phyloP scores from a whole-genome alignment of 164 flowering plant genomes.

The Nymphaea colorata region DNA sequence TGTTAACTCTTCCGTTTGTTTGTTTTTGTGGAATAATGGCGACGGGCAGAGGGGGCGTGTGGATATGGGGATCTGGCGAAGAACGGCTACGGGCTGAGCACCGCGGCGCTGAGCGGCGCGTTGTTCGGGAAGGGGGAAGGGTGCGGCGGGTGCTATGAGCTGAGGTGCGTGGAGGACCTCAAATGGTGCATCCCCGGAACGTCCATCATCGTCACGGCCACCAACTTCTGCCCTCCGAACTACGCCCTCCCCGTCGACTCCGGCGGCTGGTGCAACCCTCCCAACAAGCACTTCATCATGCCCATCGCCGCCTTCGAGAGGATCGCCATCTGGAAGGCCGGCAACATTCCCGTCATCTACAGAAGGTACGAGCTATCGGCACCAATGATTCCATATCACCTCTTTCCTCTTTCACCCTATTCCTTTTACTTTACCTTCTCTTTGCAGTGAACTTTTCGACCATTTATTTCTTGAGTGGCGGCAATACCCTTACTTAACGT shows the following conservation, averaged over 20 bases:
- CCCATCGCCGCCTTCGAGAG: constrained; percentile 93
- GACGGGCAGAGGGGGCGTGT: constrained; percentile 53
- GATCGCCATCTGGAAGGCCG: constrained; percentile 95
- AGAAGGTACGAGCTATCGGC: constrained; percentile 34
- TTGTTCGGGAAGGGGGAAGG: constrained; percentile 68
- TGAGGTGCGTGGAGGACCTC: constrained; percentile 76
- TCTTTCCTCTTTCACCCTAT: neutral
- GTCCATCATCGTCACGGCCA: constrained; percentile 78
- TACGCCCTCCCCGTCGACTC: constrained; percentile 50
- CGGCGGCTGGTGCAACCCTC: constrained; percentile 84
- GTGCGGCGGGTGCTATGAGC: constrained; percentile 88
- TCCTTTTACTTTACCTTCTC: neutral
- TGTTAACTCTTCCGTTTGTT: neutral
- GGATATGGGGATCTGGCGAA: constrained; percentile 69
- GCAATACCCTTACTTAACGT: too few relatives aligned
- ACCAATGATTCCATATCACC: neutral
- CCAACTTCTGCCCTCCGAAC: constrained; percentile 92
- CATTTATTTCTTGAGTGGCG: too few relatives aligned
- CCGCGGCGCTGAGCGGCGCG: constrained; percentile 58
- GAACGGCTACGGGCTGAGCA: constrained; percentile 74
- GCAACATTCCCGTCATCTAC: constrained; percentile 85
- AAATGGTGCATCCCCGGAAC: constrained; percentile 89
- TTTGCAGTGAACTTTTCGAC: too few relatives aligned
- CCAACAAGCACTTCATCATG: constrained; percentile 71
- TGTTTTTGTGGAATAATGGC: neutral